Percentiles rank a stretch among this genome's conserved stretches.
Conservation (phyloP, 2,329 filamentous ascomycete species). For the Dothideomycetes sp. region DNA sequence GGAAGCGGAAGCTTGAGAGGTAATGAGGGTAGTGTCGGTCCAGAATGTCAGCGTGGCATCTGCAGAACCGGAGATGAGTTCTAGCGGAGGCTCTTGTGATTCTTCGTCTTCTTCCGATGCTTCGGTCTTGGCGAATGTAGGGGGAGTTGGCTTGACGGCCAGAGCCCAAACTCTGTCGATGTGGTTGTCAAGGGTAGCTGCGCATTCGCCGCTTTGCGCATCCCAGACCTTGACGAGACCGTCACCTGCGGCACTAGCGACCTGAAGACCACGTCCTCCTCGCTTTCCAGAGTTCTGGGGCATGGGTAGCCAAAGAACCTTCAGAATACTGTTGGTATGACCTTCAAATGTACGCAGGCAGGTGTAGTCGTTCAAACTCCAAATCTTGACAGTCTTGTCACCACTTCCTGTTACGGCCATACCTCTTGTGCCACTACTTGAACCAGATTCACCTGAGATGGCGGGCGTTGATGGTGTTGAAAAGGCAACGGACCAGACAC, state of each 20-base stretch:
- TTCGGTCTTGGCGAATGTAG: slow-evolving; percentile 4
- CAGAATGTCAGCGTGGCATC: slow-evolving; percentile 94
- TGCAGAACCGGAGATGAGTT: slow-evolving; percentile 79
- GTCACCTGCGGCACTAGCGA: slow-evolving; percentile 85
- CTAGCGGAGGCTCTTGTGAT: slow-evolving; percentile 38
- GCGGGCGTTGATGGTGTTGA: slow-evolving; percentile 68
- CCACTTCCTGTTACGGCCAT: slow-evolving; percentile 83
- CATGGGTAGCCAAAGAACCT: slow-evolving; percentile 75
- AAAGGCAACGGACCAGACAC: slow-evolving; percentile 93
- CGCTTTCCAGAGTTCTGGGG: slow-evolving; percentile 27
- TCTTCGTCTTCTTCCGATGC: slow-evolving; percentile 15
- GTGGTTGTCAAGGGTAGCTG: slow-evolving; percentile 91
- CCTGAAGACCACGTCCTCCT: slow-evolving; percentile 52
- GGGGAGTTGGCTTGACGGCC: slow-evolving; percentile 51
- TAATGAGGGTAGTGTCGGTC: slow-evolving; percentile 80
- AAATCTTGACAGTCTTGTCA: slow-evolving; percentile 92
- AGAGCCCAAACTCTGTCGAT: slow-evolving; percentile 92
- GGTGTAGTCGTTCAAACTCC: slow-evolving; percentile 85
- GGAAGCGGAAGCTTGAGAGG: slow-evolving; percentile 62
- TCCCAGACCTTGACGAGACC: slow-evolving; percentile 97
- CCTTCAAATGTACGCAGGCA: slow-evolving; percentile 93
- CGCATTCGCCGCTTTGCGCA: slow-evolving; percentile 70
- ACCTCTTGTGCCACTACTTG: slow-evolving; percentile 62
- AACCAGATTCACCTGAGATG: slow-evolving; percentile 55
- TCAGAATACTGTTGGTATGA: slow-evolving; percentile 89